Conservation (phyloP, 305 asterid species). For the Solanum chacoense region DNA sequence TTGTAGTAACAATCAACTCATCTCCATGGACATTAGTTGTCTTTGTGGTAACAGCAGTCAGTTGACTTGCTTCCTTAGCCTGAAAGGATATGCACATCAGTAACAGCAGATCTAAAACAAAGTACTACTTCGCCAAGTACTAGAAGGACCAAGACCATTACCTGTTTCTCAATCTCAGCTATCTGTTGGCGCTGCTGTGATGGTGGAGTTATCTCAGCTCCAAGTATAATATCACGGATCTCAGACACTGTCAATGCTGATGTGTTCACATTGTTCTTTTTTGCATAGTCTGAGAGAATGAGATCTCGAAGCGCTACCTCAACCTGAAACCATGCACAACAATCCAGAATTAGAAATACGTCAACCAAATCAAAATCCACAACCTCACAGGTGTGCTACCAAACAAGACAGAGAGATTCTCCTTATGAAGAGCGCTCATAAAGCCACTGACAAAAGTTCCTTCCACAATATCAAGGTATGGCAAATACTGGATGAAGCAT, state of each 20-base stretch:
- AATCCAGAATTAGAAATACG: background rate
- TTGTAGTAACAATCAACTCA: slow-evolving; percentile 84
- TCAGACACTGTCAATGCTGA: slow-evolving; percentile 93
- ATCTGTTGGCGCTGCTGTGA: slow-evolving; percentile 99
- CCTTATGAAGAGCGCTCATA: background rate
- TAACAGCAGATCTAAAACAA: background rate
- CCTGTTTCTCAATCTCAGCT: slow-evolving; percentile 99
- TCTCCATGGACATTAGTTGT: slow-evolving; percentile 97
- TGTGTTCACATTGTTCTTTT: slow-evolving; percentile 98
- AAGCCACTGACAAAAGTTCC: background rate
- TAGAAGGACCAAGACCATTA: slow-evolving; percentile 2
- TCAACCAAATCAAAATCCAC: background rate
- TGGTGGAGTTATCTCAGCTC: slow-evolving; percentile 99
- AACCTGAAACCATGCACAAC: slow-evolving; percentile 44
- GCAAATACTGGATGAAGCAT: background rate
- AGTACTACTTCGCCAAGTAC: background rate
- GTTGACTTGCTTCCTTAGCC: slow-evolving; percentile 96
- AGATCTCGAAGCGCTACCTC: slow-evolving; percentile 97
- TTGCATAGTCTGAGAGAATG: slow-evolving; percentile 94
- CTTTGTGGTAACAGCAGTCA: slow-evolving; percentile 93
- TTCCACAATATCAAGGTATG: background rate
- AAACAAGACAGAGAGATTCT: background rate
- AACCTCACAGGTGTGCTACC: background rate
- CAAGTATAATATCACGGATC: slow-evolving; percentile 97
- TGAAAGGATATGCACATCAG: slow-evolving; percentile 8